Conservation (phyloP, 2,329 filamentous ascomycete genomes). For the Penicillium expansum region DNA sequence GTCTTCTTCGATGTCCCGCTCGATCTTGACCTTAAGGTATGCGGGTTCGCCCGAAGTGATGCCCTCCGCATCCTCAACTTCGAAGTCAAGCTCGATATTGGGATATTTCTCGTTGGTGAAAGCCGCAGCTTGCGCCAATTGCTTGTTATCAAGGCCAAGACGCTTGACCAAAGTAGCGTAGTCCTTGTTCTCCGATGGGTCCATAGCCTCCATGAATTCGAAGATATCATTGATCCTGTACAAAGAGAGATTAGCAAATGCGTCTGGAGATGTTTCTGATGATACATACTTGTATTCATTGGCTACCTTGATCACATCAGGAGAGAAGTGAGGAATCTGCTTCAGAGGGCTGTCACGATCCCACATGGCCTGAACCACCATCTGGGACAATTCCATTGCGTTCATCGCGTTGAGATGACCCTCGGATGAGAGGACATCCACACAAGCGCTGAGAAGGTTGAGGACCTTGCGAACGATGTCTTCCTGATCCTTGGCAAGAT, state of each 20-base stretch:
- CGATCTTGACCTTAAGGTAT: conserved; percentile 78
- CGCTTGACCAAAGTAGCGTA: conserved; percentile 74
- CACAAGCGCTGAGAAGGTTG: conserved; percentile 83
- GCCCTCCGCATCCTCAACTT: conserved; percentile 75
- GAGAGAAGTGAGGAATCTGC: conserved; percentile 92
- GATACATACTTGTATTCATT: conserved; percentile 69
- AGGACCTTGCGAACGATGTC: conserved; percentile 79
- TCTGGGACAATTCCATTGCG: conserved; percentile 98
- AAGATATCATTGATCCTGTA: conserved; percentile 84
- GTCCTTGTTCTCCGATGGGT: conserved; percentile 84
- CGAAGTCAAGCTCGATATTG: conserved; percentile 86
- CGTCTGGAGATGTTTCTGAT: conserved; percentile 19
- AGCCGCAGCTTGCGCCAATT: conserved; percentile 82
- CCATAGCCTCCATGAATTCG: conserved; percentile 99
- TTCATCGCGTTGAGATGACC: conserved; percentile 96
- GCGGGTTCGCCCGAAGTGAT: conserved; percentile 78
- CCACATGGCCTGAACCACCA: conserved; percentile 99
- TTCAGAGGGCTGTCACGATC: conserved; percentile 94
- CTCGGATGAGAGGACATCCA: conserved; percentile 93
- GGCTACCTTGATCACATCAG: conserved; percentile 77
- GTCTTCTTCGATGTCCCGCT: conserved; percentile 73
- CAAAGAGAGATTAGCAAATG: conserved; percentile 16
- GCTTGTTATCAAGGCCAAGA: conserved; percentile 73
- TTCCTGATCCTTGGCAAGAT: conserved; percentile 94
- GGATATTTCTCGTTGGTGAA: conserved; percentile 98